Conservation (phyloP, 805 yeast genomes). For the Candida railenensis region DNA sequence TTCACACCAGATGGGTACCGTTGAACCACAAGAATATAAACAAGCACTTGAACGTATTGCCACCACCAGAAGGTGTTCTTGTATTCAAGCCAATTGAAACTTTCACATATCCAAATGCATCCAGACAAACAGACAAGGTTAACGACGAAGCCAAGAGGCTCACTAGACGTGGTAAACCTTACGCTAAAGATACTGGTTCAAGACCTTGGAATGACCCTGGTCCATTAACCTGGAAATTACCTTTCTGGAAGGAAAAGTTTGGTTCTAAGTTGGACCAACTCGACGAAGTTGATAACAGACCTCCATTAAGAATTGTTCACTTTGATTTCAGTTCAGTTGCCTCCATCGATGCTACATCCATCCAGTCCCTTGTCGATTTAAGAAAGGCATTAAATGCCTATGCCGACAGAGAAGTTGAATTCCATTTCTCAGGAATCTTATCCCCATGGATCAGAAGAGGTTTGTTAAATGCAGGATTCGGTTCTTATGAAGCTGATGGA, state of each 20-base stretch:
- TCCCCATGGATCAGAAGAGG: constrained; percentile 87
- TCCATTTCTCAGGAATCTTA: constrained; percentile 82
- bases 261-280: constrained; percentile 12
- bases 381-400: constrained; percentile 68
- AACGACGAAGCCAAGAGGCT: constrained; percentile 60
- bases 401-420: constrained; percentile 81
- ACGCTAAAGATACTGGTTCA: constrained; percentile 45
- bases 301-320: constrained; percentile 67
- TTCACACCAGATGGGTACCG: constrained; percentile 72
- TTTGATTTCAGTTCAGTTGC: constrained; percentile 80
- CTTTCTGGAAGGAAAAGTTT: constrained; percentile 21
- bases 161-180: constrained; percentile 62
- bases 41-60: constrained; percentile 52
- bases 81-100: constrained; percentile 83
- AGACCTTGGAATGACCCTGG: constrained; percentile 94
- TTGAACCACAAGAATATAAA: constrained; percentile 50
- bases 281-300: constrained; percentile 47
- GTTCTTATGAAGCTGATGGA: constrained; percentile 47
- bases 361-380: constrained; percentile 76
- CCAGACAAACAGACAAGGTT: constrained; percentile 68
- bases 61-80: constrained; percentile 90
- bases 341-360: constrained; percentile 74
- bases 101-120: constrained; percentile 78
- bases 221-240: constrained; percentile 42
- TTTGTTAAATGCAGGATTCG: constrained; percentile 74